Base-by-base conservation (phyloP, 352 stramenopile species). In the Phytophthora nicotianae region DNA sequence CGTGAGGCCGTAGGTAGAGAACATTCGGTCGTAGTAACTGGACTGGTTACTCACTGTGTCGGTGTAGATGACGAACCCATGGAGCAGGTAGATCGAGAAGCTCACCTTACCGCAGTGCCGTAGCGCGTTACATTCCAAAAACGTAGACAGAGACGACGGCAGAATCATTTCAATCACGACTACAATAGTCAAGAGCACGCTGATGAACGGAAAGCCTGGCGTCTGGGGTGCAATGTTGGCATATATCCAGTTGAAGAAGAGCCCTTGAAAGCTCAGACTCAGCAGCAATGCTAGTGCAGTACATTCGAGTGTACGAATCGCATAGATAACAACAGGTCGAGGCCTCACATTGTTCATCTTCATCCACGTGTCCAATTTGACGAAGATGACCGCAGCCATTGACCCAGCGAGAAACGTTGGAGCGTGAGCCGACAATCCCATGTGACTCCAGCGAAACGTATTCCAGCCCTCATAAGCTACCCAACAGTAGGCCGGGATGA, bases 1-100 rank as follows among this genome's bases (percentile, higher is more conserved):
- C 4, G 66, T 49, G n/a, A 81, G 54, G 4, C 47, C 62, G 49
- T 75, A 81, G 13, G 52, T 27, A 3, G 58, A 37, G n/a, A 70
- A 64, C 32, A 59, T 33, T 32, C 60, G 54, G 19, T 74, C 54
- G 16, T 69, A 74, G 29, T 66, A 63, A 20, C 50, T 61, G 1
- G 19, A 7, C 29, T 68, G 51, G 2, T 21, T 20, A 4, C 21
- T 11, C 3, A 58, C 32, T 14, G 29, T 21, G 13, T 58, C 29
- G 14, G 48, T 17, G 56, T 70, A 75, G 24, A 79, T 56, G 33
- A 79, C 46, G 29, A 75, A 83, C 17, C 42, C 59, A 43, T 82
- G 74, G 1, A 82, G 60, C 23, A 82, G 33, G 26, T 79, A 82
- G 50, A 79, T 64, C 0, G 74, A 83, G 41, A 72, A 83, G 40